Percentiles rank a stretch among this genome's conserved stretches.
Conservation (phyloP, 1,284 basidiomycete genomes). For the Schizophyllum amplum region DNA sequence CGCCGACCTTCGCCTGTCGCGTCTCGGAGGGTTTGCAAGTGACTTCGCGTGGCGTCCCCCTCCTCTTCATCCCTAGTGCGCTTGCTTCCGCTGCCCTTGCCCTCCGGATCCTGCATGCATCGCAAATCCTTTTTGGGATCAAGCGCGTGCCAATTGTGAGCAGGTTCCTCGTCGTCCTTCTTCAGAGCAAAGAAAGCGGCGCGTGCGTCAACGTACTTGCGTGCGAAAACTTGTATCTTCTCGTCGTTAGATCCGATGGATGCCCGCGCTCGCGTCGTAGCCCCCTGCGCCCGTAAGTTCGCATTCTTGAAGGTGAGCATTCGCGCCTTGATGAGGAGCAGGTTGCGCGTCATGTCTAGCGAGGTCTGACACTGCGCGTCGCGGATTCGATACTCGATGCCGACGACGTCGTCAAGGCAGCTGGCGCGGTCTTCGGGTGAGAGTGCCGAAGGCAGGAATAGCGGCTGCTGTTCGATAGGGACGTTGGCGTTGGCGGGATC, state of each 20-base stretch:
- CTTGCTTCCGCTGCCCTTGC: background rate
- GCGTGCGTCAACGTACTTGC: slow-evolving; percentile 8
- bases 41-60: background rate
- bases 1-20: background rate
- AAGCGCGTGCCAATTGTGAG: background rate
- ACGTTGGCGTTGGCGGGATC: background rate
- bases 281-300: slow-evolving; percentile 2
- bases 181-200: background rate
- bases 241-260: slow-evolving; percentile 5
- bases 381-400: slow-evolving; percentile 1
- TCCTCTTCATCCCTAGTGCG: background rate
- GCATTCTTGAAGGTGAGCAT: slow-evolving; percentile 5
- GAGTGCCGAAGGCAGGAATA: slow-evolving; percentile 7
- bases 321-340: slow-evolving; percentile 4
- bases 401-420: background rate
- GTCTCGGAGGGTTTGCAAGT: background rate
- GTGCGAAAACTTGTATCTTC: slow-evolving; percentile 4
- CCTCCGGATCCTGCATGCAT: slow-evolving; percentile 3
- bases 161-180: background rate
- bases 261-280: slow-evolving; percentile 3
- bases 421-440: background rate
- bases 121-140: background rate
- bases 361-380: slow-evolving; percentile 9
- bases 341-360: background rate
- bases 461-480: slow-evolving; percentile 2